These are phyloP conservation scores for Inonotus hispidus DNA, from an alignment of 1,284 basidiomycete species.

Conservation along the genomic window DNA sequence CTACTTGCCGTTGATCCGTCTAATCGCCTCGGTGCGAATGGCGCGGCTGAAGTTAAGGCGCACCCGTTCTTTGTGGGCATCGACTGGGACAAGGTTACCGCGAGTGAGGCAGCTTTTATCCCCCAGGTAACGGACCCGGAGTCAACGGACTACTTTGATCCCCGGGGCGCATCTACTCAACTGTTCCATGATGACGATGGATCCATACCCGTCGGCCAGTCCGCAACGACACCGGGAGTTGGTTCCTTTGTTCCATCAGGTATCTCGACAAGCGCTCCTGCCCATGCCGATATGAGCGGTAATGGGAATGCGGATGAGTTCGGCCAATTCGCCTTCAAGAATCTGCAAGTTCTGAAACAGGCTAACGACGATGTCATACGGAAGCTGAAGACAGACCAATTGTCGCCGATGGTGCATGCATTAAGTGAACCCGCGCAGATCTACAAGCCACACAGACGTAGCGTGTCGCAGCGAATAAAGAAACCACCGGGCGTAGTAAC, in stretches of 20 bases:
- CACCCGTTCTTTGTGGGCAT: slow-evolving; percentile 91
- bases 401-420: slow-evolving; percentile 66
- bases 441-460: slow-evolving; percentile 55
- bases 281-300: slow-evolving; percentile 25
- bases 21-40: slow-evolving; percentile 79
- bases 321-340: slow-evolving; percentile 98
- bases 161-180: slow-evolving; percentile 86
- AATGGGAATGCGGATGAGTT: slow-evolving; percentile 80
- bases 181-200: slow-evolving; percentile 81
- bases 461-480: slow-evolving; percentile 69
- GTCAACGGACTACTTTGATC: slow-evolving; percentile 98
- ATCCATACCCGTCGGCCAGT: slow-evolving; percentile 44
- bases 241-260: slow-evolving; percentile 36
- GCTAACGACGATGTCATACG: slow-evolving; percentile 98
- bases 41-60: slow-evolving; percentile 88
- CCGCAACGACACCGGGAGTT: slow-evolving; percentile 44
- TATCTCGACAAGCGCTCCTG: slow-evolving; percentile 38
- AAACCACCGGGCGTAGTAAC: slow-evolving; percentile 76
- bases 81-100: slow-evolving; percentile 90
- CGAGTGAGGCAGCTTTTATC: slow-evolving; percentile 89
- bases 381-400: slow-evolving; percentile 83
- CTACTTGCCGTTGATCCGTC: slow-evolving; percentile 82
- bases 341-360: slow-evolving; percentile 93
- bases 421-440: slow-evolving; percentile 57
- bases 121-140: slow-evolving; percentile 94